These are phyloP conservation scores for Stemphylium lycopersici DNA, from an alignment of 2,329 filamentous ascomycete genomes.

Conservation along the genomic window DNA sequence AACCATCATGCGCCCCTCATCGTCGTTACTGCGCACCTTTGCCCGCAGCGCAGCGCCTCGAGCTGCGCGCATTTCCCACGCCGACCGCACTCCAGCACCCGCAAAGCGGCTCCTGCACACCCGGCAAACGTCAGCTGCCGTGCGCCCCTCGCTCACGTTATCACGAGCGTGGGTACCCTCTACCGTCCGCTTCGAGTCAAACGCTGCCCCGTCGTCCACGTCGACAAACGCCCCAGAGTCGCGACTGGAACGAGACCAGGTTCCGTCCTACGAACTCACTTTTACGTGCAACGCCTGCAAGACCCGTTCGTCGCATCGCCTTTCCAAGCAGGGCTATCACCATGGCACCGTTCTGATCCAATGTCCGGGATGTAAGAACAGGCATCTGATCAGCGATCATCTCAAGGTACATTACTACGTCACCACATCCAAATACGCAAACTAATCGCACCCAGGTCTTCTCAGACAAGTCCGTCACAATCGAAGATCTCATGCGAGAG, in stretches of 20 bases:
- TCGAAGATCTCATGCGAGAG: conserved; percentile 78
- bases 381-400: conserved; percentile 92
- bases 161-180: conserved; percentile 15
- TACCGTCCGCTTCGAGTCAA: conserved; percentile 35
- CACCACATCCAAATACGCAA: neutral
- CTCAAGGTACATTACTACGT: conserved; percentile 59
- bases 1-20: conserved; percentile 32
- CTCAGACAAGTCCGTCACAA: conserved; percentile 69
- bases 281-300: conserved; percentile 93
- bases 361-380: conserved; percentile 83
- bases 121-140: conserved; percentile 35
- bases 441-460: conserved; percentile 63
- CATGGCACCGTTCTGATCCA: conserved; percentile 85
- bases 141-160: conserved; percentile 24
- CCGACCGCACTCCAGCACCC: conserved; percentile 33
- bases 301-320: conserved; percentile 77
- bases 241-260: conserved; percentile 47
- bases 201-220: conserved; percentile 28
- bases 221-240: conserved; percentile 42
- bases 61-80: conserved; percentile 14
- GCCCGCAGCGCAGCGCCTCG: conserved; percentile 26
- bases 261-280: conserved; percentile 80
- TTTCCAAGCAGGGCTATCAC: conserved; percentile 96
- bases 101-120: conserved; percentile 34
- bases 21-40: conserved; percentile 32